A percentile compares a stretch with the other conserved stretches of the same genome.
Conservation (phyloP, 2,329 filamentous ascomycete species). For the Cladosporium sp. region DNA sequence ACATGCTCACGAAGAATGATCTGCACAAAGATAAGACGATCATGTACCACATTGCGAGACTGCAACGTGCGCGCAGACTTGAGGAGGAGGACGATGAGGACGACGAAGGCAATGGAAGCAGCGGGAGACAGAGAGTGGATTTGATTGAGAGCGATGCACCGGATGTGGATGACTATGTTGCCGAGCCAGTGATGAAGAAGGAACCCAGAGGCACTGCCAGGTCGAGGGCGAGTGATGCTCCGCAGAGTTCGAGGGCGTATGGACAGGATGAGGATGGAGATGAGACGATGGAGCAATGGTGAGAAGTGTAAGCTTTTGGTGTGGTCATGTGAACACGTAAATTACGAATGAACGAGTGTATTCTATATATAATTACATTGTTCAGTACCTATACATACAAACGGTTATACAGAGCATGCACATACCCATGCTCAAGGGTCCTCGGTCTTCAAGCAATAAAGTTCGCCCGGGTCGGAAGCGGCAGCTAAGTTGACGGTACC, state of each 20-base stretch:
- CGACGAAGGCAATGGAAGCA: slow-evolving; percentile 34
- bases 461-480: neutral
- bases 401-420: neutral
- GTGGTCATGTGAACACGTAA: neutral
- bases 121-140: slow-evolving; percentile 30
- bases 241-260: slow-evolving; percentile 17
- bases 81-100: slow-evolving; percentile 49
- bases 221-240: slow-evolving; percentile 7
- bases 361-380: neutral
- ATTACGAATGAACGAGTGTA: neutral
- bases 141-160: slow-evolving; percentile 30
- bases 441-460: slow-evolving; percentile 4
- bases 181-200: slow-evolving; percentile 18
- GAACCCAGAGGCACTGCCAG: slow-evolving; percentile 18
- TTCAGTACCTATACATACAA: neutral
- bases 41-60: slow-evolving; percentile 59
- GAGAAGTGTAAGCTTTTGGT: neutral
- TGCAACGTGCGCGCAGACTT: slow-evolving; percentile 46
- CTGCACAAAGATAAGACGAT: slow-evolving; percentile 59
- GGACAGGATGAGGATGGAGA: slow-evolving; percentile 17
- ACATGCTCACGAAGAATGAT: slow-evolving; percentile 54
- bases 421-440: neutral
- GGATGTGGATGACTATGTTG: slow-evolving; percentile 28
- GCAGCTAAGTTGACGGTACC: slow-evolving; percentile 2
- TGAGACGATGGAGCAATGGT: slow-evolving; percentile 18